Conservation (phyloP, 441 rosid genomes). For the Adansonia grandidieri region DNA sequence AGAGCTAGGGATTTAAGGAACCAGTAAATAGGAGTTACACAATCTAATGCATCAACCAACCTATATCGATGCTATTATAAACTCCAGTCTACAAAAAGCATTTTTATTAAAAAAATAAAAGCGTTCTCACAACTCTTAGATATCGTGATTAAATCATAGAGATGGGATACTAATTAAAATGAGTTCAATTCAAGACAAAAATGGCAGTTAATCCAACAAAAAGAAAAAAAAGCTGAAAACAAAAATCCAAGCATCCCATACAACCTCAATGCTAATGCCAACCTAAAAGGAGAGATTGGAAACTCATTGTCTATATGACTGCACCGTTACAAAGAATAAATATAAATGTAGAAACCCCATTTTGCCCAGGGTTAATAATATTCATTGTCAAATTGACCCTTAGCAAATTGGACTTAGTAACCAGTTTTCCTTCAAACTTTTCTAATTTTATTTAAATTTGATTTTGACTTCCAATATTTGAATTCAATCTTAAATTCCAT, state of each 20-base stretch:
- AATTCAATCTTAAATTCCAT: too few species aligned
- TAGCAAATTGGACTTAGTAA: too few species aligned
- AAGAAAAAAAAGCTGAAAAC: neutral
- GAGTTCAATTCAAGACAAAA: neutral
- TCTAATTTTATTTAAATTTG: too few species aligned
- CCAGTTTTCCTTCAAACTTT: too few species aligned
- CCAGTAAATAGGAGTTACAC: neutral
- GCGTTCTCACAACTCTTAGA: neutral
- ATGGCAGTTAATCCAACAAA: neutral
- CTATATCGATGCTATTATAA: neutral
- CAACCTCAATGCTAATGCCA: slow-evolving; percentile 1
- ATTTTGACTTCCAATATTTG: too few species aligned
- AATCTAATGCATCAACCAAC: slow-evolving; percentile 11
- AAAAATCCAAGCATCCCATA: slow-evolving; percentile 14
- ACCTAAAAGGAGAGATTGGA: neutral
- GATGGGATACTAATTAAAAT: slow-evolving; percentile 12
- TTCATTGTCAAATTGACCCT: too few species aligned
- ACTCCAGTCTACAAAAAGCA: neutral
- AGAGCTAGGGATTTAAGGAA: slow-evolving; percentile 5
- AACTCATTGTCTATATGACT: neutral
- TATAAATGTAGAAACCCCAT: too few species aligned
- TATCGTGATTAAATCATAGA: neutral
- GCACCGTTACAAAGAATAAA: neutral
- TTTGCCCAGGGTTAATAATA: too few species aligned
- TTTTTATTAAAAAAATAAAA: neutral